Conservation (phyloP, 257 asterid genomes). For the Pogostemon cablin region DNA sequence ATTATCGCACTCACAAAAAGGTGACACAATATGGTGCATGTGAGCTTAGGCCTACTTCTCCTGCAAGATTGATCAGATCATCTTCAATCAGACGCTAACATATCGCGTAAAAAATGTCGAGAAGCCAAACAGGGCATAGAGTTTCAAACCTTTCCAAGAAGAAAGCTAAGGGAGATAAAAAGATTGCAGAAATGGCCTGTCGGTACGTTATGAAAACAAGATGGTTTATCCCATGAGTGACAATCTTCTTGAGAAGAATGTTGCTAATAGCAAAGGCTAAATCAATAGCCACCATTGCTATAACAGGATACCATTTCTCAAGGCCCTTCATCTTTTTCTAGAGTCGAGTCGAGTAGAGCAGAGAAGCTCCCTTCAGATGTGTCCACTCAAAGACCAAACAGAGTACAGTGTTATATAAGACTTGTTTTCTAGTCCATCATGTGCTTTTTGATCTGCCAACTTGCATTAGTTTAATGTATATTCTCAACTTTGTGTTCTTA, state of each 20-base stretch:
- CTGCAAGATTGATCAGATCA: constrained; percentile 45
- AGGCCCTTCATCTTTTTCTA: constrained; percentile 43
- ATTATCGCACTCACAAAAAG: constrained; percentile 71
- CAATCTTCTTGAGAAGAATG: constrained; percentile 64
- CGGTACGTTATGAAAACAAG: constrained; percentile 77
- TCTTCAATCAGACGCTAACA: neutral
- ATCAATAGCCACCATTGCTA: constrained; percentile 55
- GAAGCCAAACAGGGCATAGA: neutral
- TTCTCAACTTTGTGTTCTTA: constrained; percentile 23
- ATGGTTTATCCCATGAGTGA: constrained; percentile 57
- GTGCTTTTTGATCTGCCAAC: constrained; percentile 18
- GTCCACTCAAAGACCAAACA: neutral
- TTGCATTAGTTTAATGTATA: constrained; percentile 41
- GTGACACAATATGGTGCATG: constrained; percentile 45
- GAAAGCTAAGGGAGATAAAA: constrained; percentile 61
- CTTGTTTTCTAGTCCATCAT: constrained; percentile 14
- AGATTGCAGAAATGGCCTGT: constrained; percentile 63
- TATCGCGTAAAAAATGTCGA: too few relatives aligned
- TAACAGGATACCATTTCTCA: constrained; percentile 56
- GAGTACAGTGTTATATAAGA: constrained; percentile 22
- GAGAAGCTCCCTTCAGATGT: too few relatives aligned
- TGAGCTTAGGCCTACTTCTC: constrained; percentile 71
- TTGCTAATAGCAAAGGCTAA: constrained; percentile 59
- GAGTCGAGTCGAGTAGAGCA: too few relatives aligned
- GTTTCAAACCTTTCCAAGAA: constrained; percentile 60